Conservation (phyloP, 78 protist genomes). For the Bigelowiella natans region DNA sequence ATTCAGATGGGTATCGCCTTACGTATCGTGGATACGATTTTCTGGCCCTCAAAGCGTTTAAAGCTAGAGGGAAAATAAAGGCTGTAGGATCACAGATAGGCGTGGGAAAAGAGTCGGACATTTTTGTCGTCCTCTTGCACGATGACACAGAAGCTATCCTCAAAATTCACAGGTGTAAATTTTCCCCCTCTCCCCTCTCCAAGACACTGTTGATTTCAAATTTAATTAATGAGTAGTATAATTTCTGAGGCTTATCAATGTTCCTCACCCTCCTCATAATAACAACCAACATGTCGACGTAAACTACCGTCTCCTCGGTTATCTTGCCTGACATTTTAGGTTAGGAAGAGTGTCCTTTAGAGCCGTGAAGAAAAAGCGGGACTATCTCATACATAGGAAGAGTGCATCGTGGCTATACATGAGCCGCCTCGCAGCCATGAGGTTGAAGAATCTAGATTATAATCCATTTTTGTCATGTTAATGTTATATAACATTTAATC, state of each 20-base stretch:
- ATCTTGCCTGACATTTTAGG: not conserved
- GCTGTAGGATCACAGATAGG: conserved; percentile 39
- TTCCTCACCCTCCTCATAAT: too few species aligned
- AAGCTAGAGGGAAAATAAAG: conserved; percentile 7
- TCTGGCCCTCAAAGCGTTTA: conserved; percentile 33
- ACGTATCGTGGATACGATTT: conserved; percentile 49
- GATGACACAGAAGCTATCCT: not conserved
- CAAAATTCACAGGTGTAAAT: not conserved
- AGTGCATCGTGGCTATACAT: conserved; percentile 40
- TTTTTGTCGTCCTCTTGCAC: conserved; percentile 8
- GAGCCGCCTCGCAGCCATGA: conserved; percentile 36
- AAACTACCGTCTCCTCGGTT: too few species aligned
- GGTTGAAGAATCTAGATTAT: not conserved
- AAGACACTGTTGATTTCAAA: too few species aligned
- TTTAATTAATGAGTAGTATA: too few species aligned
- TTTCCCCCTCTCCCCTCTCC: conserved; percentile 18
- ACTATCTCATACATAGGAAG: conserved; percentile 22
- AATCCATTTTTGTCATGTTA: not conserved
- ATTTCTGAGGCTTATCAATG: too few species aligned
- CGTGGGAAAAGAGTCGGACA: conserved; percentile 59
- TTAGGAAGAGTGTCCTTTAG: conserved; percentile 47
- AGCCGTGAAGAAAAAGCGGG: conserved; percentile 42
- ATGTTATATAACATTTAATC: too few species aligned
- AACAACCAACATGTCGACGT: too few species aligned
- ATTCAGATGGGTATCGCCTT: conserved; percentile 41